phyloP scores from a whole-genome alignment of 1,284 basidiomycete species.

The Garcileccinum viscosum region DNA sequence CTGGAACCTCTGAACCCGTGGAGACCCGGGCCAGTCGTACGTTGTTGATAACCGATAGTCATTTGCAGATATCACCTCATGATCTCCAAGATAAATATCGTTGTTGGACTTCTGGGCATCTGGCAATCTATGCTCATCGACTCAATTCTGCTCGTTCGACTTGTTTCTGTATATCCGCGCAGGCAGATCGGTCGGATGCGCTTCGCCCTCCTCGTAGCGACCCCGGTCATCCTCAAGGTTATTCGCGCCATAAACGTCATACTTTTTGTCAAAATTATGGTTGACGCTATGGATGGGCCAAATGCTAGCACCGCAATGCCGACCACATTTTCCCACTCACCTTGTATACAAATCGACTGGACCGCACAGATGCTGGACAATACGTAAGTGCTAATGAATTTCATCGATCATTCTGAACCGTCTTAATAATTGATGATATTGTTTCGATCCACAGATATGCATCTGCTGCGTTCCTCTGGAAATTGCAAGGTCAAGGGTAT shows the following conservation, averaged over 20 bases:
- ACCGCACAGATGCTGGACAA: slow-evolving; percentile 37
- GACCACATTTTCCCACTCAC: slow-evolving; percentile 5
- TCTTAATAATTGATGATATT: neutral
- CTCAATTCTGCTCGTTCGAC: slow-evolving; percentile 31
- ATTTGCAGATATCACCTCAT: neutral
- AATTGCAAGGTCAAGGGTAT: slow-evolving; percentile 4
- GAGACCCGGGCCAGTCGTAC: slow-evolving; percentile 7
- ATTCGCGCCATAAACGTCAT: slow-evolving; percentile 20
- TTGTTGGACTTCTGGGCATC: slow-evolving; percentile 28
- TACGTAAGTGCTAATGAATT: slow-evolving; percentile 17
- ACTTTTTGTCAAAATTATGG: slow-evolving; percentile 18
- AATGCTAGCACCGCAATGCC: neutral
- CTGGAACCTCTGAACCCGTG: slow-evolving; percentile 21
- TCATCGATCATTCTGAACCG: neutral
- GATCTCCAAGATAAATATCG: slow-evolving; percentile 10
- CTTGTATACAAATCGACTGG: slow-evolving; percentile 39
- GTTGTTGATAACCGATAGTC: neutral
- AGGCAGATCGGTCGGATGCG: neutral
- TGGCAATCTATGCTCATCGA: slow-evolving; percentile 37
- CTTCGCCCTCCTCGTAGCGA: slow-evolving; percentile 14
- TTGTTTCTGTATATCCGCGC: slow-evolving; percentile 29
- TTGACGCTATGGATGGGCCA: slow-evolving; percentile 12
- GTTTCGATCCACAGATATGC: slow-evolving; percentile 20
- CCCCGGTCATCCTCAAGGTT: slow-evolving; percentile 26
- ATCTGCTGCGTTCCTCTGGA: slow-evolving; percentile 28